Conservation (phyloP, 2,329 filamentous ascomycete genomes). For the Chaetothyriales sp. region DNA sequence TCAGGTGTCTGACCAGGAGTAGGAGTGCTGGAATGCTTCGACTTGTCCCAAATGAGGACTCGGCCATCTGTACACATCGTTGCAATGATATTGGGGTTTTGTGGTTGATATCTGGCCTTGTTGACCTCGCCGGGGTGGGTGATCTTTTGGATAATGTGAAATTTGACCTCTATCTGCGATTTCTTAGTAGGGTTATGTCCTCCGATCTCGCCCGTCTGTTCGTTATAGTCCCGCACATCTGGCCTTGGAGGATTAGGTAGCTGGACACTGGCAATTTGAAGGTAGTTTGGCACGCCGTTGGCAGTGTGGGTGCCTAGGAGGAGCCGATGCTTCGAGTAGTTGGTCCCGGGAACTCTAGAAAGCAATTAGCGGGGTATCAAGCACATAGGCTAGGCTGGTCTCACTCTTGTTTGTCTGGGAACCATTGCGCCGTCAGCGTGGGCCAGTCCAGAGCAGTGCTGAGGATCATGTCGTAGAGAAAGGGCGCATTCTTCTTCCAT, state of each 20-base stretch:
- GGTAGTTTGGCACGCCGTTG: constrained; percentile 68
- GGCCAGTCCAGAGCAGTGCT: constrained; percentile 95
- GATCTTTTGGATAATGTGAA: constrained; percentile 88
- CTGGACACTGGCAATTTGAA: constrained; percentile 88
- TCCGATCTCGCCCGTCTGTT: constrained; percentile 81
- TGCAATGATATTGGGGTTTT: constrained; percentile 92
- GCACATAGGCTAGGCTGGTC: constrained; percentile 14
- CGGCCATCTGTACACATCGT: constrained; percentile 78
- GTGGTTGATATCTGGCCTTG: constrained; percentile 93
- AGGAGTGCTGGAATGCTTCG: constrained; percentile 73
- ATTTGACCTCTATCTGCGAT: constrained; percentile 57
- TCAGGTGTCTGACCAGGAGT: constrained; percentile 63
- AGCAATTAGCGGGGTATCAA: constrained; percentile 5
- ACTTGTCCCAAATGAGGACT: constrained; percentile 87
- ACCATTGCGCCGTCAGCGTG: constrained; percentile 93
- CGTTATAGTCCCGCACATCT: constrained; percentile 74
- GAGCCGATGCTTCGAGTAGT: constrained; percentile 73
- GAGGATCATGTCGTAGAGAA: constrained; percentile 95
- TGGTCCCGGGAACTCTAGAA: constrained; percentile 58
- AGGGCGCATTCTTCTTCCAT: constrained; percentile 99
- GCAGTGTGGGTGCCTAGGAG: constrained; percentile 92
- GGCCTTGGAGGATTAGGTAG: constrained; percentile 62
- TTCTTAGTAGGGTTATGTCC: constrained; percentile 60
- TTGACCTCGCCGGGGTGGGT: constrained; percentile 95
- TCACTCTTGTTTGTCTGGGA: constrained; percentile 77